Evolutionary conservation across 352 stramenopile genomes (phyloP).

Genomic region (Phytopythium cucurbitacearum): DNA sequence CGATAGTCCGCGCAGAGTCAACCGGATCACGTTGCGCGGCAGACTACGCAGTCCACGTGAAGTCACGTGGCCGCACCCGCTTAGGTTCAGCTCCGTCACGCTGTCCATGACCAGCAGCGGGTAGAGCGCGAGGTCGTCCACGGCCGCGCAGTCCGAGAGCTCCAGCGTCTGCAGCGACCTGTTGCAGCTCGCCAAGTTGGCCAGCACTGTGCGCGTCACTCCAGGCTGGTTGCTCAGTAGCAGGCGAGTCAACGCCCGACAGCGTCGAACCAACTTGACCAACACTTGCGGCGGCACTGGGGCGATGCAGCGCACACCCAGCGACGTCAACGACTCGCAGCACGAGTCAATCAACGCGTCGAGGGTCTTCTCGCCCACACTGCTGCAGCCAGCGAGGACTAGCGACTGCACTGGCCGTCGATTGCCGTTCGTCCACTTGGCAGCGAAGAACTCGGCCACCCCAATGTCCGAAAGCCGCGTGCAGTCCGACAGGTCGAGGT

Average conservation of each 20-base stretch:
- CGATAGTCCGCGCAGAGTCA: conserved; percentile 29
- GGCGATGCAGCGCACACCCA: conserved; percentile 37
- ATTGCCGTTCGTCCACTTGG: conserved; percentile 21
- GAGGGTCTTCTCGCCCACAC: conserved; percentile 25
- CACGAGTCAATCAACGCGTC: conserved; percentile 28
- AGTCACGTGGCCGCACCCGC: conserved; percentile 24
- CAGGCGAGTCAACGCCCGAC: conserved; percentile 21
- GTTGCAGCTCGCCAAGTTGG: conserved; percentile 52
- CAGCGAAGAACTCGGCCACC: conserved; percentile 43
- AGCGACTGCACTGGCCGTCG: conserved; percentile 23
- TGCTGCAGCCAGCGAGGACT: conserved; percentile 18
- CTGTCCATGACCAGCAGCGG: conserved; percentile 58
- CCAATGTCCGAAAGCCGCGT: conserved; percentile 32
- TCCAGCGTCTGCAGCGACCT: conserved; percentile 49
- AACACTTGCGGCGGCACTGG: conserved; percentile 18
- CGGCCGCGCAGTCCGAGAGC: conserved; percentile 33
- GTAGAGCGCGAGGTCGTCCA: conserved; percentile 65
- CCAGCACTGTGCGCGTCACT: conserved; percentile 38
- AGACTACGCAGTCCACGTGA: conserved; percentile 39
- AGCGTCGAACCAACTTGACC: conserved; percentile 34
- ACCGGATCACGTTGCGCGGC: conserved; percentile 24
- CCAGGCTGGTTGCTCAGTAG: conserved; percentile 28
- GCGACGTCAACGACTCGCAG: conserved; percentile 15
- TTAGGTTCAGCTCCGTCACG: conserved; percentile 42
- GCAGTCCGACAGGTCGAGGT: conserved; percentile 53